Evolutionary conservation across 192 early-diverging fungal species (phyloP), one percentile per base, ranked within the genome.

Genomic region (Backusella sp.): DNA sequence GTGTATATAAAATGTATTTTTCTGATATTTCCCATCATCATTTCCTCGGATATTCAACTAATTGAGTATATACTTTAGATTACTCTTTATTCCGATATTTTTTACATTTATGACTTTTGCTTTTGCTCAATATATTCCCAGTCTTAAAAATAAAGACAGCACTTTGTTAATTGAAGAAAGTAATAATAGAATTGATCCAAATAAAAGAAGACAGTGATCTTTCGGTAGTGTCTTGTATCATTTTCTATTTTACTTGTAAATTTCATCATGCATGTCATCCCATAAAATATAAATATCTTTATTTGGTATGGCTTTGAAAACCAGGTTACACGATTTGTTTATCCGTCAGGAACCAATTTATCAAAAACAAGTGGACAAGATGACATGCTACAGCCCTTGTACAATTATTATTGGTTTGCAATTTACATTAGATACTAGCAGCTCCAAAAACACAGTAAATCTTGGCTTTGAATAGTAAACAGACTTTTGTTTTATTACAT

Each of bases 401-500:
- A 3, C 32, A 32, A 32, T 32, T 3, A 32, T 32, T 32, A 32
- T 3, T 32, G 32, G 2, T 32, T 32, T 32, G 32, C 3, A 32
- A 32, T 39, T 39, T 39, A 39, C 53, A 59, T 26, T 59, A 23
- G 1, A 26, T 6, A 59, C 0, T 4, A 53, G n/a, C n/a, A 5
- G 21, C 9, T 59, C 7, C 26, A 9, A 62, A 14, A 62, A 62
- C 26, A 62, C 0, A 62, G 28, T 53, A 6, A 53, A n/a, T 8
- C 5, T 23, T 21, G 21, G 21, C 11, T 23, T 62, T 62, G 23
- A 62, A 62, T 62, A 62, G 56, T 62, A 62, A 62, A 62, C 56
- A 28, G 56, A 28, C 56, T 62, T 62, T 49, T 49, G 19, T 49
- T 62, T 62, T 62, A 62, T 62, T 62, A 62, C 56, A 62, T 26